Base-by-base conservation (phyloP, 352 stramenopile species). In the Phytophthora ohioensis region DNA sequence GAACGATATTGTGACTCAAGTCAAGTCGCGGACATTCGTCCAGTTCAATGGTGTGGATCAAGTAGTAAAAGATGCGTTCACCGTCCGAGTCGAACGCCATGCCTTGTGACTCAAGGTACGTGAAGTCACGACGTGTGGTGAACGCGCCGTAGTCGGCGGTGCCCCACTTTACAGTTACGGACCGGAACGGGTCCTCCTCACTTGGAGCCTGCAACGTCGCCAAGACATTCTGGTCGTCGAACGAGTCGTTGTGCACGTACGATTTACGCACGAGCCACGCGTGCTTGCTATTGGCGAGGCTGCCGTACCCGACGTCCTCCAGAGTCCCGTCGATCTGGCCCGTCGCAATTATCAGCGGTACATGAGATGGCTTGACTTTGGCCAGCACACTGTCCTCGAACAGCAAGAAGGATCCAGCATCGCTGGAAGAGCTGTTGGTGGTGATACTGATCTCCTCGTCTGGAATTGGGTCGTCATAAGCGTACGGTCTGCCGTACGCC, bases 111-210 rank as follows among this genome's bases (percentile, higher is more conserved):
- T 87, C 76, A 10, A 81, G 35, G 39, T 82, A 78, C 15, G 80
- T 13, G 9, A 80, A 61, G 57, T 87, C 79, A 0, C 79, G 74
- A 21, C 60, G 61, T 30, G 57, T 73, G 8, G 73, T 66, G 53
- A 85, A 82, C 5, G 72, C 32, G 5, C 71, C 65, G 42, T 71
- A 81, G 32, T 68, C 63, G 31, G 65, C 69, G 2, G 65, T 72
- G 1, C 60, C 56, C 78, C 75, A 86, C 61, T 88, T 88, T 52
- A 84, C 41, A 6, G 70, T 73, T 4, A 83, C 46, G 61, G 75
- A 82, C 5, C 78, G 78, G 57, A 81, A 86, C 36, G 78, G 80
- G 67, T 86, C 78, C n/a, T 76, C 65, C 46, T 79, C 63, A 0
- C 39, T 78, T 6, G 78, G 78, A 9, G 38, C 36, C 39, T 77